Evolutionary conservation across 2,329 filamentous ascomycete species (phyloP).

Genomic region (Pseudomassariella vexata): DNA sequence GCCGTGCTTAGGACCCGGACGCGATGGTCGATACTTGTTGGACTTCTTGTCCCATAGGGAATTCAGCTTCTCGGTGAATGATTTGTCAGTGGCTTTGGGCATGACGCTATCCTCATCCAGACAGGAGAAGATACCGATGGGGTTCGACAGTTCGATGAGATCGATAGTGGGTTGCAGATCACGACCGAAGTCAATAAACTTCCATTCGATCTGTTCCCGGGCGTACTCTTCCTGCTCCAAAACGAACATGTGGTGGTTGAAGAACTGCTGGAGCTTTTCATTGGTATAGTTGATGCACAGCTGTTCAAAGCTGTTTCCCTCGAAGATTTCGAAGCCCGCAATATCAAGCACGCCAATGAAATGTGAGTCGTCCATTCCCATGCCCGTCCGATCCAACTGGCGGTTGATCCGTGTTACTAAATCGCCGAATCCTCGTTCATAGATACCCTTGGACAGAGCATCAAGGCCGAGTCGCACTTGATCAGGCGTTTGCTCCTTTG

Average conservation of each 20-base stretch:
- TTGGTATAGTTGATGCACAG: slow-evolving; percentile 99
- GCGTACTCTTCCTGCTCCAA: slow-evolving; percentile 98
- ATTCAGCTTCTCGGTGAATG: slow-evolving; percentile 97
- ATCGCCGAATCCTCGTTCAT: slow-evolving; percentile 91
- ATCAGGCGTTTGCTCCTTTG: slow-evolving; percentile 96
- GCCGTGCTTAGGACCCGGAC: slow-evolving; percentile 67
- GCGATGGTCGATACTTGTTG: slow-evolving; percentile 82
- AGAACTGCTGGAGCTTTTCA: slow-evolving; percentile 98
- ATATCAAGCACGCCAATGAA: slow-evolving; percentile 99
- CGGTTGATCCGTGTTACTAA: slow-evolving; percentile 87
- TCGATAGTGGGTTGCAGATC: slow-evolving; percentile 97
- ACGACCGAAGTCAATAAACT: slow-evolving; percentile 97
- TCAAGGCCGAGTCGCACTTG: slow-evolving; percentile 88
- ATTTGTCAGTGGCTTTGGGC: slow-evolving; percentile 96
- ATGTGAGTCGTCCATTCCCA: slow-evolving; percentile 79
- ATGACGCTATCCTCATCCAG: slow-evolving; percentile 97
- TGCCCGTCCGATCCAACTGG: slow-evolving; percentile 80
- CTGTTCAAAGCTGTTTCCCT: slow-evolving; percentile 97
- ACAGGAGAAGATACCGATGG: slow-evolving; percentile 97
- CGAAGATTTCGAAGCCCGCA: slow-evolving; percentile 97
- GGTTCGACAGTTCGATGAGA: slow-evolving; percentile 90
- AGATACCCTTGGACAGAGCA: slow-evolving; percentile 92
- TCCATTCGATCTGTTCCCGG: slow-evolving; percentile 96
- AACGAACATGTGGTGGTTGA: slow-evolving; percentile 99
- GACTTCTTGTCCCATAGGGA: slow-evolving; percentile 95